A percentile compares a stretch with the other conserved stretches of the same genome.
These are phyloP conservation scores for Auriscalpium orientale DNA, from an alignment of 768 basidiomycete genomes.

Conservation along the genomic window DNA sequence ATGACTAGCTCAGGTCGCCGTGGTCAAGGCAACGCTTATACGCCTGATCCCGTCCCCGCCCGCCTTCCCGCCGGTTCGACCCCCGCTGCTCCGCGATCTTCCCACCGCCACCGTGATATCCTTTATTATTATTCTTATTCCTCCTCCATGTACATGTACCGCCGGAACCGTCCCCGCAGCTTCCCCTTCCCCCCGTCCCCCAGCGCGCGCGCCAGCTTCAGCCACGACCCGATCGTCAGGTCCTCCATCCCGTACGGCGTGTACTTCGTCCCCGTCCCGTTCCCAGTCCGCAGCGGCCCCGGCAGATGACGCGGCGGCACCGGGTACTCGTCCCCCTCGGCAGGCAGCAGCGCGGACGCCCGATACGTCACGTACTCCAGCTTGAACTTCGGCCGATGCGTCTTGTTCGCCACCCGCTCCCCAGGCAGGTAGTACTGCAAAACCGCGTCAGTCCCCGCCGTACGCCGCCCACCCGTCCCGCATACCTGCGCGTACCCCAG, in stretches of 20 bases:
- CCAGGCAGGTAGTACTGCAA: conserved; percentile 60
- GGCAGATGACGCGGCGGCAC: conserved; percentile 54
- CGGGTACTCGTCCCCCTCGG: conserved; percentile 33
- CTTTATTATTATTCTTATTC: conserved; percentile 1
- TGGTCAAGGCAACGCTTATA: conserved; percentile 45
- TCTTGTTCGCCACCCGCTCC: conserved; percentile 37
- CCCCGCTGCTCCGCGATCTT: not conserved
- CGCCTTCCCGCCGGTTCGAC: not conserved
- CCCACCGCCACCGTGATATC: not conserved
- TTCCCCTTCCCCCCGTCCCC: conserved; percentile 42
- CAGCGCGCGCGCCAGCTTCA: conserved; percentile 56
- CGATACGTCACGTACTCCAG: conserved; percentile 74
- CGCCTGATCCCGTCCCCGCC: conserved; percentile 8
- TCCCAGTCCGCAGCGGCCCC: conserved; percentile 33
- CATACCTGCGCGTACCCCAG: conserved; percentile 82
- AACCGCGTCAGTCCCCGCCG: conserved; percentile 1
- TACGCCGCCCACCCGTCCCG: conserved; percentile 7
- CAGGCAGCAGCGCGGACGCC: conserved; percentile 33
- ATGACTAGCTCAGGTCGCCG: conserved; percentile 23
- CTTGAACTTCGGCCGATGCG: conserved; percentile 50
- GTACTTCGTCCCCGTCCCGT: conserved; percentile 39
- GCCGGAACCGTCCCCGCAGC: conserved; percentile 56
- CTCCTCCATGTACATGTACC: conserved; percentile 63
- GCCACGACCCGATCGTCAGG: conserved; percentile 72
- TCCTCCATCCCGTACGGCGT: conserved; percentile 71